These are phyloP conservation scores for Eragrostis nindensis DNA, from an alignment of 176 grass and related monocot species.

Conservation along the genomic window DNA sequence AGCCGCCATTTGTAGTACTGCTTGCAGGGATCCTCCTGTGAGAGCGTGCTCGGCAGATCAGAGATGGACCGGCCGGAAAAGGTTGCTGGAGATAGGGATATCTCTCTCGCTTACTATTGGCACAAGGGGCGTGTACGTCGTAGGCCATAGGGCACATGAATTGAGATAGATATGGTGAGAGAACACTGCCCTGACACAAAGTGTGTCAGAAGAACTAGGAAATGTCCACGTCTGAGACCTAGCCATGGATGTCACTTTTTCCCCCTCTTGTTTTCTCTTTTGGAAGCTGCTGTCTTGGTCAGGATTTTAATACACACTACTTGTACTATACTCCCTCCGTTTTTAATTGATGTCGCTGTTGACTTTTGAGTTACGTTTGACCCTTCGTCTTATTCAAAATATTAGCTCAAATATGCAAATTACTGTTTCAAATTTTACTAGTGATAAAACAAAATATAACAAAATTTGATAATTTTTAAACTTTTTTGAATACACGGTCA, in stretches of 20 bases:
- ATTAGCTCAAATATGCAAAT: too few species aligned
- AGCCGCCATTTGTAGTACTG: slow-evolving; percentile 5
- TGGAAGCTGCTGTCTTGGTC: slow-evolving; percentile 47
- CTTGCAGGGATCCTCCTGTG: neutral
- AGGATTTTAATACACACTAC: slow-evolving; percentile 44
- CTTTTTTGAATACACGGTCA: too few species aligned
- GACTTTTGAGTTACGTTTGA: too few species aligned
- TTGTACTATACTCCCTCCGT: slow-evolving; percentile 31
- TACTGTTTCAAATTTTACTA: too few species aligned
- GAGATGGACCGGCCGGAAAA: neutral
- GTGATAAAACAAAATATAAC: too few species aligned
- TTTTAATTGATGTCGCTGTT: too few species aligned
- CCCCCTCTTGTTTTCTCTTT: neutral
- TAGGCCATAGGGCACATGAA: slow-evolving; percentile 52
- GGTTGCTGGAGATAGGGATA: neutral
- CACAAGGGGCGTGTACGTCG: slow-evolving; percentile 33
- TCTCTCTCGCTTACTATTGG: slow-evolving; percentile 35
- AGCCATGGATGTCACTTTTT: slow-evolving; percentile 23
- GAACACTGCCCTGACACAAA: slow-evolving; percentile 39
- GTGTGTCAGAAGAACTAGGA: slow-evolving; percentile 61
- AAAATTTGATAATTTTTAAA: too few species aligned
- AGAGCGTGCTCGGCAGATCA: neutral
- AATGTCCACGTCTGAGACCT: slow-evolving; percentile 54
- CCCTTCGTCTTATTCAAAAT: too few species aligned
- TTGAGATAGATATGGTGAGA: slow-evolving; percentile 55